phyloP scores from a whole-genome alignment of 2,329 filamentous ascomycete species.

The Basipetospora chlamydospora region DNA sequence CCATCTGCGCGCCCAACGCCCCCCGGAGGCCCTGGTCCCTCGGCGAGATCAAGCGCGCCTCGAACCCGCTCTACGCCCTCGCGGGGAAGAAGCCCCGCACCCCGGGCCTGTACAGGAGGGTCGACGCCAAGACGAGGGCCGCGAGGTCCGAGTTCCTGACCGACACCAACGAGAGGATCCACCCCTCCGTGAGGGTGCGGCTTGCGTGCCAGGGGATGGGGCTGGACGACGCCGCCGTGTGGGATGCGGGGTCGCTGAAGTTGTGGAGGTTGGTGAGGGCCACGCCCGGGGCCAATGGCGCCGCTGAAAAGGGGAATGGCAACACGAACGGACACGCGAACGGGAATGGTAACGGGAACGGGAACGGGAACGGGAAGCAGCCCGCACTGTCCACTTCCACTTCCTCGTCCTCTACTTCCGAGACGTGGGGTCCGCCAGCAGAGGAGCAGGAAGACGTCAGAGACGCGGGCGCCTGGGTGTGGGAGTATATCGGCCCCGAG shows the following conservation, averaged over 20 bases:
- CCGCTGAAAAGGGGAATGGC: constrained; percentile 1
- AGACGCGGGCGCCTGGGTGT: constrained; percentile 30
- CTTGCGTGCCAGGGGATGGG: constrained; percentile 34
- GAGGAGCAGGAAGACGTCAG: constrained; percentile 10
- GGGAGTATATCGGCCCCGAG: constrained; percentile 35
- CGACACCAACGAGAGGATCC: constrained; percentile 40
- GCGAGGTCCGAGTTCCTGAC: constrained; percentile 24
- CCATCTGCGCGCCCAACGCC: constrained; percentile 30
- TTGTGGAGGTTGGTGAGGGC: constrained; percentile 27
- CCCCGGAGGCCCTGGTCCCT: constrained; percentile 34
- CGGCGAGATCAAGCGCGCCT: constrained; percentile 25
- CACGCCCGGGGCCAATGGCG: constrained; percentile 8
- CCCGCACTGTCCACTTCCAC: too few relatives aligned
- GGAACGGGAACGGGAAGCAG: neutral
- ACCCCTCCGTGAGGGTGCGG: constrained; percentile 38
- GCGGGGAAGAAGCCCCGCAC: constrained; percentile 26
- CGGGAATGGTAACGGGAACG: neutral
- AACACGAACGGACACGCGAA: neutral
- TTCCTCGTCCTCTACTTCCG: too few relatives aligned
- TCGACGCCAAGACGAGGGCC: constrained; percentile 24
- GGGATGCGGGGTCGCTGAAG: constrained; percentile 29
- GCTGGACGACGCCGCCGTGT: constrained; percentile 31
- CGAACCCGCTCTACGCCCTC: constrained; percentile 27
- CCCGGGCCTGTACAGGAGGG: constrained; percentile 32
- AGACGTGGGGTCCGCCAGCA: neutral